Percentiles rank a stretch among this genome's conserved stretches.
These are phyloP conservation scores for Nannizzia gypsea DNA, from an alignment of 2,329 filamentous ascomycete species.

Conservation along the genomic window DNA sequence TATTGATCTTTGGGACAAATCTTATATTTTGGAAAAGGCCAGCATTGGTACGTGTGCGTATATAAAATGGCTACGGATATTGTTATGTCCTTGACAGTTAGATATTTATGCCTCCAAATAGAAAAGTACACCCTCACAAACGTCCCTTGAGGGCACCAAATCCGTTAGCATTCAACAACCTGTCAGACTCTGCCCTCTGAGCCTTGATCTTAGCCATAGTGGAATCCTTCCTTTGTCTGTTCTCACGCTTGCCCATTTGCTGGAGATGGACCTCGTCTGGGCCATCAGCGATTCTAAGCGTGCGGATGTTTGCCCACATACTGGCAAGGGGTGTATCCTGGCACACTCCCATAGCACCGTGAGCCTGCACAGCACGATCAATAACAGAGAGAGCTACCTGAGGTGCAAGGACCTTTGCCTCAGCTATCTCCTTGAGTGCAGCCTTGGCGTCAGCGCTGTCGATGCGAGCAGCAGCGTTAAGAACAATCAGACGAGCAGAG, in stretches of 20 bases:
- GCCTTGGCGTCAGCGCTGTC: conserved; percentile 80
- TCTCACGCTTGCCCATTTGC: conserved; percentile 45
- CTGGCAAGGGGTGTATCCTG: conserved; percentile 87
- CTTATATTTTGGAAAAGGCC: not conserved
- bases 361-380: conserved; percentile 86
- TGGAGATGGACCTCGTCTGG: conserved; percentile 87
- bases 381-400: conserved; percentile 73
- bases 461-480: conserved; percentile 93
- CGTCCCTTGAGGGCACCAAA: conserved; percentile 20
- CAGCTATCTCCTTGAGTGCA: conserved; percentile 82
- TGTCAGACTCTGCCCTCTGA: conserved; percentile 31
- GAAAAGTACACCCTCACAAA: conserved; percentile 4
- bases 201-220: conserved; percentile 32
- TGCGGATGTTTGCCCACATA: conserved; percentile 71
- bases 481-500: conserved; percentile 72
- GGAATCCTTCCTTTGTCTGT: conserved; percentile 38
- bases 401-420: conserved; percentile 88
- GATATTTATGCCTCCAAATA: not conserved
- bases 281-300: conserved; percentile 77
- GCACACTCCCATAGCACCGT: conserved; percentile 78
- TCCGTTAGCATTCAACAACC: conserved; percentile 27
- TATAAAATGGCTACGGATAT: not conserved
- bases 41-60: not conserved
- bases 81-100: not conserved
- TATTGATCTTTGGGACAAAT: not conserved